Percentiles rank a stretch among this genome's conserved stretches.
phyloP scores from a whole-genome alignment of 371 early-diverging fungal species.

The Mortierella sp. region DNA sequence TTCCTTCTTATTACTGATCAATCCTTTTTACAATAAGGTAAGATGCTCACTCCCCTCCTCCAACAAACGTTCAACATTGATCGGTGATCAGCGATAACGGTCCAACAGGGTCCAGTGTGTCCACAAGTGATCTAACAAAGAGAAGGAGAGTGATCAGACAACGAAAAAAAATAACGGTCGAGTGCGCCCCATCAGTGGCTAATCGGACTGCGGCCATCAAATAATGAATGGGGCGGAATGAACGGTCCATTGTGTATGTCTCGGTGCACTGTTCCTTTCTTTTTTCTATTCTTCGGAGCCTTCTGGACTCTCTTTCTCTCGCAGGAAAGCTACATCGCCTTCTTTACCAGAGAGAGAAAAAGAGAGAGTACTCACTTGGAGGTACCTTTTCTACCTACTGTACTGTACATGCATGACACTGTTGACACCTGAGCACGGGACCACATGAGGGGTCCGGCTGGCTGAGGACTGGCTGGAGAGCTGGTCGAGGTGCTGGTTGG shows the following conservation, averaged over 20 bases:
- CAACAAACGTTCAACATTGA: background rate
- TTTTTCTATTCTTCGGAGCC: background rate
- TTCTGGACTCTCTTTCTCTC: background rate
- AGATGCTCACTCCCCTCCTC: background rate
- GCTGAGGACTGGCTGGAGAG: background rate
- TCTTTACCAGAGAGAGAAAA: background rate
- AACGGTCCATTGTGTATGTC: background rate
- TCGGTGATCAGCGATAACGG: background rate
- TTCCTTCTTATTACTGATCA: too few species aligned
- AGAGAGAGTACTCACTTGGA: background rate
- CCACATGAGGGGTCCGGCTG: background rate
- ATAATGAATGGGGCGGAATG: too few species aligned
- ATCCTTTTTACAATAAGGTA: background rate
- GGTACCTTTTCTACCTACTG: background rate
- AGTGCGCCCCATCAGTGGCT: background rate
- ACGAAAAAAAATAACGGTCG: background rate
- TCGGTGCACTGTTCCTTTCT: background rate
- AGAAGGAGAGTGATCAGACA: background rate
- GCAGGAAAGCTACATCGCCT: background rate
- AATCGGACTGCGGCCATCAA: conserved; percentile 1
- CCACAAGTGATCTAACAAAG: background rate
- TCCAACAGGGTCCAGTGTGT: background rate
- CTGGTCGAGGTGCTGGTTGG: background rate
- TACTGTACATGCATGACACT: too few species aligned
- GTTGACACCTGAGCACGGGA: background rate